Conservation (phyloP, 202 grass and related monocot genomes). For the Zoysia matrella region DNA sequence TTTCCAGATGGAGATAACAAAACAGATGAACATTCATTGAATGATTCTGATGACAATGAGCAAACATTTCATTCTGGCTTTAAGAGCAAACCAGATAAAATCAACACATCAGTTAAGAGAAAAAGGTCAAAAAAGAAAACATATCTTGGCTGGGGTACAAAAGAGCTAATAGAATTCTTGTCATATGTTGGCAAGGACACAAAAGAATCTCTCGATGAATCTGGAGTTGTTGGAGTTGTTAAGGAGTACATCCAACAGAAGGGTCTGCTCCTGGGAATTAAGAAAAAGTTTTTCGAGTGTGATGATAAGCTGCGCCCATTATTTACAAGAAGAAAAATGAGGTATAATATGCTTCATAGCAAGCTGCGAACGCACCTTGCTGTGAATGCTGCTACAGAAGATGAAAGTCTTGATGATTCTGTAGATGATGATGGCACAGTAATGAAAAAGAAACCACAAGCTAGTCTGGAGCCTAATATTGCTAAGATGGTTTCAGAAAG, state of each 20-base stretch:
- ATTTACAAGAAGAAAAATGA: slow-evolving; percentile 75
- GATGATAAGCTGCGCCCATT: slow-evolving; percentile 60
- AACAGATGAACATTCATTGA: not conserved
- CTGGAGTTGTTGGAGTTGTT: slow-evolving; percentile 54
- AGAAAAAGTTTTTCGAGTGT: slow-evolving; percentile 61
- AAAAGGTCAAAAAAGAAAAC: slow-evolving; percentile 58
- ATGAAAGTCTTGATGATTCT: slow-evolving; percentile 48
- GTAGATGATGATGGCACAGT: slow-evolving; percentile 45
- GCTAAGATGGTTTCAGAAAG: slow-evolving; percentile 46
- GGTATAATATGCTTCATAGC: slow-evolving; percentile 56
- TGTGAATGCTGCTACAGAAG: slow-evolving; percentile 61
- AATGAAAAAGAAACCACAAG: slow-evolving; percentile 40
- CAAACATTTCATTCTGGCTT: slow-evolving; percentile 27
- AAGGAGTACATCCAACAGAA: slow-evolving; percentile 68
- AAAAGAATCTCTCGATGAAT: slow-evolving; percentile 56
- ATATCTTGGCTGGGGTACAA: slow-evolving; percentile 78
- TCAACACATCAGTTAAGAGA: slow-evolving; percentile 48
- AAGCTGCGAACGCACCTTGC: slow-evolving; percentile 68
- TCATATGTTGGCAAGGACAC: slow-evolving; percentile 62
- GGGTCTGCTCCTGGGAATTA: slow-evolving; percentile 53
- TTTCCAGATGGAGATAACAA: slow-evolving; percentile 28
- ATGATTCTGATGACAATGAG: slow-evolving; percentile 39
- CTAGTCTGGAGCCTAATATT: slow-evolving; percentile 42
- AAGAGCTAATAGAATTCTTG: slow-evolving; percentile 74
- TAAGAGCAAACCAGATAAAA: slow-evolving; percentile 30